phyloP scores from a whole-genome alignment of 768 basidiomycete genomes.

The Boletus barrowsii region DNA sequence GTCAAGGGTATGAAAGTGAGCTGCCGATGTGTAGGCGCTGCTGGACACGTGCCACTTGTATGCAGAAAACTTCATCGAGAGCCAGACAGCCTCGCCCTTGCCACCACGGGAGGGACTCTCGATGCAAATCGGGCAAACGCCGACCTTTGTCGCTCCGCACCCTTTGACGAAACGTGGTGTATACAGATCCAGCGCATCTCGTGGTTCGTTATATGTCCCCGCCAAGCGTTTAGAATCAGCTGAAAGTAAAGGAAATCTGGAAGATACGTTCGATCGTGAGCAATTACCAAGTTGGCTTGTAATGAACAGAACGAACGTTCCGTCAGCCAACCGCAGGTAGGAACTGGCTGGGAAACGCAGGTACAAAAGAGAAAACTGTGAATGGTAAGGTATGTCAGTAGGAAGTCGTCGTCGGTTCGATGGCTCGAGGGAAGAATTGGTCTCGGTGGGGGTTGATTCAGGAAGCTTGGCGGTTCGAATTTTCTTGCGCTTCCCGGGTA shows the following conservation, averaged over 20 bases:
- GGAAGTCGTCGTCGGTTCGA: conserved; percentile 49
- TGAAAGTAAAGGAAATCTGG: conserved; percentile 19
- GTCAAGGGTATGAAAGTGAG: conserved; percentile 2
- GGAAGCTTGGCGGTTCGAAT: background rate
- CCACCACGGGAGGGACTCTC: conserved; percentile 62
- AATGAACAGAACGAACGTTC: conserved; percentile 35
- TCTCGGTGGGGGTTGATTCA: background rate
- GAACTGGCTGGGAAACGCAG: conserved; percentile 66
- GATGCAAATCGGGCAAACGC: conserved; percentile 74
- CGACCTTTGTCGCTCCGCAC: conserved; percentile 62
- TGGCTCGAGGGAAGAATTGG: background rate
- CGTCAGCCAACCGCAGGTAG: conserved; percentile 41
- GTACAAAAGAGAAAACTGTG: conserved; percentile 62
- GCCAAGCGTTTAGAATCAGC: conserved; percentile 24
- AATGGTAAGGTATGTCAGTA: conserved; percentile 40
- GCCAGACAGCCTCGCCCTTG: conserved; percentile 61
- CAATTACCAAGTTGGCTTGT: background rate
- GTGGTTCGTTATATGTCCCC: conserved; percentile 60
- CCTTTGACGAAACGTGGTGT: conserved; percentile 77
- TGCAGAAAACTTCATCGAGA: conserved; percentile 77
- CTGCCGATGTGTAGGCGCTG: background rate
- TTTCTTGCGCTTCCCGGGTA: conserved; percentile 13
- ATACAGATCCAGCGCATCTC: conserved; percentile 64
- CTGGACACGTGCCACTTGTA: conserved; percentile 65
- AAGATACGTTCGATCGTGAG: background rate